Base-by-base conservation (phyloP, 108 stramenopile genomes). In the Pseudonitzschia pungens region DNA sequence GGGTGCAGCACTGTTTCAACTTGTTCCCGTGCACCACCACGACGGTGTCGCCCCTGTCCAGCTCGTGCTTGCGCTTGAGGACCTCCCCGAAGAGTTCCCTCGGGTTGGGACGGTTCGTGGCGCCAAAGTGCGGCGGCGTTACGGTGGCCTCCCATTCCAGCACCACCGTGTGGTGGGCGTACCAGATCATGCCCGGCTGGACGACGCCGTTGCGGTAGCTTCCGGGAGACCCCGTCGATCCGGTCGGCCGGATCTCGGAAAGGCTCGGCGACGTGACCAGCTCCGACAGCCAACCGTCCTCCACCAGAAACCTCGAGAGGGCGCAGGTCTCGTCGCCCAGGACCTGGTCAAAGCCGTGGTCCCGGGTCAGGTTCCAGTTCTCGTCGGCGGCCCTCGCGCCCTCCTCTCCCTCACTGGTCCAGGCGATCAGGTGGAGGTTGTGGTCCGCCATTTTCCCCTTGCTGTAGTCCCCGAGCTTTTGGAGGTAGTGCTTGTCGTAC, bases 301-400 rank as follows among this genome's bases (percentile, higher is more conserved):
- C 83, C 33, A 75, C 68, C 31, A 84, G 55, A 31, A 75, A 84
- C 16, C 77, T 80, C 42, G 83, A 79, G 16, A 84, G 65, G n/a
- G 83, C 83, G 21, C 69, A 73, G 6, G 83, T 77, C 9, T 80
- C 69, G 52, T 84, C 83, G 16, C 83, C 83, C 31, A 84, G 66
- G 20, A 84, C 79, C 40, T 67, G 54, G 26, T 62, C 45, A 43
- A 68, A 79, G 54, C 75, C 76, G 45, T 51, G 72, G 31, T 83
- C 56, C 32, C 65, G 72, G n/a, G 83, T 77, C 76, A 84, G 62
- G 6, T 64, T 68, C 79, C 83, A 84, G 52, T 76, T 40, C 51
- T 80, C 79, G 56, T 84, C 79, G n/a, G 79, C 83, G 65, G 80
- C 57, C 44, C 77, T 74, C n/a, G 83, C 83, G 2, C 69, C 83